Percentiles rank a stretch among this genome's conserved stretches.
Conservation (phyloP, 192 early-diverging fungal species). For the Umbelopsis isabellina region DNA sequence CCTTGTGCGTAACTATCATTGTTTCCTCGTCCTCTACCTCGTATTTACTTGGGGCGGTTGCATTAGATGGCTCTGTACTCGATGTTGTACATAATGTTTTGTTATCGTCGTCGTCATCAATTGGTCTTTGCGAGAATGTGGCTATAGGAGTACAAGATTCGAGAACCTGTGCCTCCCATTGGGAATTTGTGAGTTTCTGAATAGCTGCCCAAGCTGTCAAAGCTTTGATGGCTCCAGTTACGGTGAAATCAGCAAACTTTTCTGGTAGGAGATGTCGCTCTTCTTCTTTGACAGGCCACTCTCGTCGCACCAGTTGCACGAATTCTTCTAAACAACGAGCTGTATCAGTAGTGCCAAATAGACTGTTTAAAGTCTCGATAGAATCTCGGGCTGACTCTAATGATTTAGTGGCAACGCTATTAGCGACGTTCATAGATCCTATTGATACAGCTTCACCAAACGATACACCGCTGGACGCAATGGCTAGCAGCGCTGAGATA, state of each 20-base stretch:
- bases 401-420: neutral
- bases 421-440: conserved; percentile 14
- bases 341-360: conserved; percentile 46
- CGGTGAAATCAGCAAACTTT: conserved; percentile 29
- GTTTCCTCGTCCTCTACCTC: conserved; percentile 35
- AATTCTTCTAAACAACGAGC: conserved; percentile 48
- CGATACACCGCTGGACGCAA: conserved; percentile 6
- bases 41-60: conserved; percentile 21
- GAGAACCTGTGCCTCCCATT: conserved; percentile 38
- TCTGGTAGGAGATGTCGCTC: conserved; percentile 20
- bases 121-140: conserved; percentile 33
- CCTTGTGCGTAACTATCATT: conserved; percentile 8
- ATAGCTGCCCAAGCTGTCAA: conserved; percentile 50
- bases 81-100: neutral
- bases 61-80: conserved; percentile 1
- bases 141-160: conserved; percentile 30
- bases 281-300: conserved; percentile 33
- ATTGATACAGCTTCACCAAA: conserved; percentile 11
- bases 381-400: conserved; percentile 10
- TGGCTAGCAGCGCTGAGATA: conserved; percentile 3
- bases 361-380: conserved; percentile 31
- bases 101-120: conserved; percentile 4
- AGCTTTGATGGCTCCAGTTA: conserved; percentile 41
- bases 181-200: conserved; percentile 43
- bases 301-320: conserved; percentile 41